Percentiles rank a stretch among this genome's conserved stretches.
Evolutionary conservation across 1,139 yeast genomes (phyloP).

Genomic region (Geotrichum macrosporum): DNA sequence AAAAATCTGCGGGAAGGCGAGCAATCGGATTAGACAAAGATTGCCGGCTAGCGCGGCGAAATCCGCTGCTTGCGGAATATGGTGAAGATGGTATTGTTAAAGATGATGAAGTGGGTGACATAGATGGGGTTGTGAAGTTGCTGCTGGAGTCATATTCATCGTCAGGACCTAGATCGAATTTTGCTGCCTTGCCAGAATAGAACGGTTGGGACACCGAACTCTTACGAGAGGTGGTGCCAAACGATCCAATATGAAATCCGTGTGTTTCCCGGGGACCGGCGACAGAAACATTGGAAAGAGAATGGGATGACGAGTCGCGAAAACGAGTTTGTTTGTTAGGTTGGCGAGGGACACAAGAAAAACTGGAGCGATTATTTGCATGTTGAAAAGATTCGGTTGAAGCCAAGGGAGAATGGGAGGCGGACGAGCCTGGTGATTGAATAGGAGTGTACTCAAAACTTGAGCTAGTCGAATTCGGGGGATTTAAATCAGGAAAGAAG

Average conservation of each 20-base stretch:
- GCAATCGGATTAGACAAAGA: neutral
- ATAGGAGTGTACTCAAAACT: conserved; percentile 10
- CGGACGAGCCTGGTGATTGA: conserved; percentile 9
- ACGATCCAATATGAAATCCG: conserved; percentile 21
- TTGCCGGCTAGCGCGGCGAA: neutral
- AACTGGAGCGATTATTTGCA: neutral
- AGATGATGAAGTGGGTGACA: conserved; percentile 3
- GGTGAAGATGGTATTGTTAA: conserved; percentile 1
- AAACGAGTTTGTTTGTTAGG: too few species aligned
- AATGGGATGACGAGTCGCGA: too few species aligned
- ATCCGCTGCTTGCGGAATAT: neutral
- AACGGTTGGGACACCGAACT: neutral
- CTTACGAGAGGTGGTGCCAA: conserved; percentile 3
- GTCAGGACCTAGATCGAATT: conserved; percentile 9
- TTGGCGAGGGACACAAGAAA: neutral
- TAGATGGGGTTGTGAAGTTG: conserved; percentile 1
- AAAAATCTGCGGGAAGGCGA: neutral
- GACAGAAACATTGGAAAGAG: conserved; percentile 20
- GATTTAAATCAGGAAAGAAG: too few species aligned
- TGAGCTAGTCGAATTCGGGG: neutral
- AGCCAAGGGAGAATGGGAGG: neutral
- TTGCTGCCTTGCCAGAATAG: conserved; percentile 5
- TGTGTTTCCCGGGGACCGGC: conserved; percentile 28
- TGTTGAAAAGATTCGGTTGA: neutral
- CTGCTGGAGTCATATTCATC: conserved; percentile 10